Conservation (phyloP, 208 protist genomes). For the Leishmania mexicana region DNA sequence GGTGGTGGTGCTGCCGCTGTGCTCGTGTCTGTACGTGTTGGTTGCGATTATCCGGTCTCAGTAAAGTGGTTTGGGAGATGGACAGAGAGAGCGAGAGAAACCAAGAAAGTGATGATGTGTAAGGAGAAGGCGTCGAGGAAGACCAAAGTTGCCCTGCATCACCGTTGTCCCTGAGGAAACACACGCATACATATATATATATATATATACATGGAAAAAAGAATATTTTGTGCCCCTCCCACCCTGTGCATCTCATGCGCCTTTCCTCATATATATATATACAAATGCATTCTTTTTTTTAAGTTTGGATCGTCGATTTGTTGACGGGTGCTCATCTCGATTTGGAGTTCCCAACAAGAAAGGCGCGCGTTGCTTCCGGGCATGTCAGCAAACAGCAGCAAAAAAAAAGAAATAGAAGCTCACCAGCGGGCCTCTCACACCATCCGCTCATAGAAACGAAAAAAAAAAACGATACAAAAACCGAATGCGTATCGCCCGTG, state of each 20-base stretch:
- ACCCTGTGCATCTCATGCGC: not conserved
- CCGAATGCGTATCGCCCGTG: not conserved
- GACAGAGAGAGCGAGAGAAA: slow-evolving; percentile 11
- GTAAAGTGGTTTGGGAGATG: slow-evolving; percentile 1
- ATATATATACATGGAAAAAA: not conserved
- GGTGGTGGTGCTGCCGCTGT: not conserved
- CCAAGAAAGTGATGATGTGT: not conserved
- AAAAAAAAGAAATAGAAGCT: not conserved
- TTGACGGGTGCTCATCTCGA: too few species aligned
- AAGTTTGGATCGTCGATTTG: too few species aligned
- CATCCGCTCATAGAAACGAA: not conserved
- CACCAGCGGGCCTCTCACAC: not conserved
- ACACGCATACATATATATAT: not conserved
- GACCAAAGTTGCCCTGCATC: too few species aligned
- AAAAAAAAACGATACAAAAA: not conserved
- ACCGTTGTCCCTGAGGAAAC: too few species aligned
- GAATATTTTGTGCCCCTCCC: not conserved
- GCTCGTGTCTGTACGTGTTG: not conserved
- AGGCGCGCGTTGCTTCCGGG: not conserved
- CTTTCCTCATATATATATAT: not conserved
- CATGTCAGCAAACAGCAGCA: not conserved
- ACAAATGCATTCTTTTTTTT: too few species aligned
- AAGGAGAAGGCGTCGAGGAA: not conserved
- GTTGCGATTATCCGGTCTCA: not conserved
- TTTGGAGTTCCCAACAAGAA: too few species aligned